These are phyloP conservation scores for Persicaria maculosa DNA, from an alignment of 148 eudicot genomes.

Conservation along the genomic window DNA sequence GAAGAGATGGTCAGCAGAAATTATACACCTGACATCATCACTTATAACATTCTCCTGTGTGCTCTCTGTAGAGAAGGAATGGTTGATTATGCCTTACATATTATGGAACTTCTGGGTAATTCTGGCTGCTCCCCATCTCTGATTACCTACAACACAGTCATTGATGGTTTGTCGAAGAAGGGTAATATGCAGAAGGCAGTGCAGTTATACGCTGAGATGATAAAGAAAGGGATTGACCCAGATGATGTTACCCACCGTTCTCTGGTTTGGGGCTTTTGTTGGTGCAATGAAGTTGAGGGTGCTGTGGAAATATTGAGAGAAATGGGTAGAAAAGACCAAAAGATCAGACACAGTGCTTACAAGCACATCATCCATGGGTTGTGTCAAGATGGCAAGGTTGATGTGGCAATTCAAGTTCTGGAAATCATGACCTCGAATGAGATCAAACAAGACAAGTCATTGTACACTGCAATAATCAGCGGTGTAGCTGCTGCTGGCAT, in stretches of 20 bases:
- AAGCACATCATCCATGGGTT: slow-evolving; percentile 40
- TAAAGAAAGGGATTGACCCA: slow-evolving; percentile 36
- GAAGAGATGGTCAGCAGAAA: slow-evolving; percentile 45
- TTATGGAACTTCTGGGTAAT: slow-evolving; percentile 41
- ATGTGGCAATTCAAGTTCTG: slow-evolving; percentile 53
- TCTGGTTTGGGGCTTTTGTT: slow-evolving; percentile 65
- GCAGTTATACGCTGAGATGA: slow-evolving; percentile 49
- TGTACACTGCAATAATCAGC: slow-evolving; percentile 36
- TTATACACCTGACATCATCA: slow-evolving; percentile 57
- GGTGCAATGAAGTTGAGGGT: slow-evolving; percentile 38
- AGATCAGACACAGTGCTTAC: slow-evolving; percentile 37
- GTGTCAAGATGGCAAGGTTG: slow-evolving; percentile 47
- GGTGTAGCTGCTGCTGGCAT: slow-evolving; percentile 56
- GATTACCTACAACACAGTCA: slow-evolving; percentile 64
- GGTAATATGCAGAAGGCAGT: slow-evolving; percentile 74
- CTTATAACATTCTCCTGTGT: slow-evolving; percentile 65
- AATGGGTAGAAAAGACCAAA: slow-evolving; percentile 46
- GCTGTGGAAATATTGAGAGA: slow-evolving; percentile 52
- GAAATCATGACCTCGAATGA: slow-evolving; percentile 44
- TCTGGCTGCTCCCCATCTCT: slow-evolving; percentile 41
- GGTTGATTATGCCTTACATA: slow-evolving; percentile 54
- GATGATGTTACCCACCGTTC: slow-evolving; percentile 74
- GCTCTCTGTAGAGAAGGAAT: slow-evolving; percentile 68
- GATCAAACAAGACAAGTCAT: slow-evolving; percentile 19
- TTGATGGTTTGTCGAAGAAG: slow-evolving; percentile 65